Conservation (phyloP, 108 stramenopile genomes). For the Cyclotella kingstonii region DNA sequence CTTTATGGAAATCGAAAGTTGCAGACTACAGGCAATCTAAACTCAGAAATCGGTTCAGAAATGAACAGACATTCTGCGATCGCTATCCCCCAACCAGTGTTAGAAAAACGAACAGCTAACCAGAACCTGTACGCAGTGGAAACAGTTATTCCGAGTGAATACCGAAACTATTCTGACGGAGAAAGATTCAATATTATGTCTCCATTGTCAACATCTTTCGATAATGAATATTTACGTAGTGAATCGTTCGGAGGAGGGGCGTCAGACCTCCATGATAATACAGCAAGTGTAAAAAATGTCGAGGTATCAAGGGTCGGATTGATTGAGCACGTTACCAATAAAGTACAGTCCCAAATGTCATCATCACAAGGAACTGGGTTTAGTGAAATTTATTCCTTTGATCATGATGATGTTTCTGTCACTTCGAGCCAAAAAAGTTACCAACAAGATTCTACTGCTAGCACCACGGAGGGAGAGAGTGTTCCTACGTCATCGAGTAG, state of each 20-base stretch:
- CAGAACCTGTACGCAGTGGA: conserved; percentile 24
- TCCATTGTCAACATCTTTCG: conserved; percentile 3
- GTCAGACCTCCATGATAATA: too few species aligned
- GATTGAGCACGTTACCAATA: too few species aligned
- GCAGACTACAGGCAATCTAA: too few species aligned
- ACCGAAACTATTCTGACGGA: conserved; percentile 3
- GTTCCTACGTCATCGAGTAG: neutral
- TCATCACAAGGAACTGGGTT: too few species aligned
- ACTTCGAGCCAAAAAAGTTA: conserved; percentile 2
- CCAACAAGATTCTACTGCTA: conserved; percentile 16
- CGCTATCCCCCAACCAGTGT: neutral
- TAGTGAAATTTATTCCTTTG: conserved; percentile 2
- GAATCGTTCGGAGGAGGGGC: too few species aligned
- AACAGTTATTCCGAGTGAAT: conserved; percentile 10
- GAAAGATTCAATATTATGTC: neutral
- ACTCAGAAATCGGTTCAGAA: too few species aligned
- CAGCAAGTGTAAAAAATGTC: too few species aligned
- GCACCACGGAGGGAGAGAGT: conserved; percentile 13
- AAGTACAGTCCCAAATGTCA: too few species aligned
- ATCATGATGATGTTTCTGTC: neutral
- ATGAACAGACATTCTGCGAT: too few species aligned
- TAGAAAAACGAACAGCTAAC: conserved; percentile 16
- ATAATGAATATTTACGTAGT: too few species aligned
- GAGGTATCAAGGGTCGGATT: too few species aligned
- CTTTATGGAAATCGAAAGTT: too few species aligned